Evolutionary conservation across 2,329 filamentous ascomycete genomes (phyloP).

Genomic region (Knoxdaviesia proteae): DNA sequence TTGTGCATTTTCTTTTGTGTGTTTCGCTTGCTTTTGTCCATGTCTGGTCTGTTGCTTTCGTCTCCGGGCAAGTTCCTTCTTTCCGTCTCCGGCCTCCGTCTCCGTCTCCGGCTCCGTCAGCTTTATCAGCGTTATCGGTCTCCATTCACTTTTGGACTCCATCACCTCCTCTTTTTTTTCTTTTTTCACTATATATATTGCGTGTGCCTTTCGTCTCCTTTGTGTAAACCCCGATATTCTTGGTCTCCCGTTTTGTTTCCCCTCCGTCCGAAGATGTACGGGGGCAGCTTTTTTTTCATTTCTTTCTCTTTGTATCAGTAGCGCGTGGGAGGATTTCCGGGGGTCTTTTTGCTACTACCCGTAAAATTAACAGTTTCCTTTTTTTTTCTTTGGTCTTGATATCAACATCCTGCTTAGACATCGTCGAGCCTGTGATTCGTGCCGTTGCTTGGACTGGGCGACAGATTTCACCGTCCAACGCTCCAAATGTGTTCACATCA

Average conservation of each 20-base stretch:
- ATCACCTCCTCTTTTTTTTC: neutral
- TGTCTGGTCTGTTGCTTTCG: neutral
- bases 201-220: neutral
- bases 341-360: neutral
- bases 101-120: neutral
- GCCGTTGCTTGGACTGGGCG: neutral
- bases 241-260: too few species aligned
- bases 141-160: too few species aligned
- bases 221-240: neutral
- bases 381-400: neutral
- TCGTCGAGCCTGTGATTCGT: too few species aligned
- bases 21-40: slow-evolving; percentile 1
- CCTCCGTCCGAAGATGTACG: too few species aligned
- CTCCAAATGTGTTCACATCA: neutral
- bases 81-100: neutral
- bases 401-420: neutral
- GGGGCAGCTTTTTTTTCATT: neutral
- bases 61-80: neutral
- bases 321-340: too few species aligned
- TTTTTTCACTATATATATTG: neutral
- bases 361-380: neutral
- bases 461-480: neutral
- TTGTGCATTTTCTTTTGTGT: neutral
- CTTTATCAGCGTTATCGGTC: too few species aligned
- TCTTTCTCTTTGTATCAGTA: neutral